Conservation (phyloP, 306 rosid species). For the Morella rubra region DNA sequence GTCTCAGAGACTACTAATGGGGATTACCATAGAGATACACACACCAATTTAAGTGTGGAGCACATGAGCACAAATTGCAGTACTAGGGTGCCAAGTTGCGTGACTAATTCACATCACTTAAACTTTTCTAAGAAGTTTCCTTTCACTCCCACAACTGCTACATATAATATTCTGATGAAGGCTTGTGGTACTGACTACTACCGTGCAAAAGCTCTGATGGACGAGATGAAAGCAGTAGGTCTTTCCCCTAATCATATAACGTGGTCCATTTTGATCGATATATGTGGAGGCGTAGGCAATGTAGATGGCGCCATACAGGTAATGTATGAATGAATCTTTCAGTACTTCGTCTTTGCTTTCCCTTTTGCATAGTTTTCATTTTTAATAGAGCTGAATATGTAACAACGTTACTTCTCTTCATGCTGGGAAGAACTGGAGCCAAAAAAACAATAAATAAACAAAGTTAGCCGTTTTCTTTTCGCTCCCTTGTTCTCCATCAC, state of each 20-base stretch:
- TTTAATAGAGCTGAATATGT: constrained; percentile 7
- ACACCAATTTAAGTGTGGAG: constrained; percentile 28
- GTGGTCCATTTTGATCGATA: constrained; percentile 86
- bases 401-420: not conserved
- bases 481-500: constrained; percentile 11
- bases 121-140: constrained; percentile 56
- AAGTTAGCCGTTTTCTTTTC: not conserved
- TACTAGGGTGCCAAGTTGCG: constrained; percentile 32
- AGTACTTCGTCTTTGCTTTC: constrained; percentile 11
- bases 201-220: constrained; percentile 76
- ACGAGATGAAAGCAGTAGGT: constrained; percentile 71
- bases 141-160: constrained; percentile 71
- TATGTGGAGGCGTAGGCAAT: constrained; percentile 62
- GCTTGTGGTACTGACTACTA: constrained; percentile 91
- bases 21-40: constrained; percentile 23
- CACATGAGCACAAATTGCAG: constrained; percentile 17
- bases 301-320: constrained; percentile 83
- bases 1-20: constrained; percentile 38
- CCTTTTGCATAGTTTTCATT: constrained; percentile 11
- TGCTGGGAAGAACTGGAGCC: constrained; percentile 14
- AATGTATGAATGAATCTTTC: constrained; percentile 21
- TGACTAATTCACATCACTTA: constrained; percentile 46
- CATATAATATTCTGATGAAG: constrained; percentile 88
- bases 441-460: not conserved
- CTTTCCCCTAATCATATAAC: constrained; percentile 82